Evolutionary conservation across 495 filamentous ascomycete genomes (phyloP).

Genomic region (Clohesyomyces aquaticus): DNA sequence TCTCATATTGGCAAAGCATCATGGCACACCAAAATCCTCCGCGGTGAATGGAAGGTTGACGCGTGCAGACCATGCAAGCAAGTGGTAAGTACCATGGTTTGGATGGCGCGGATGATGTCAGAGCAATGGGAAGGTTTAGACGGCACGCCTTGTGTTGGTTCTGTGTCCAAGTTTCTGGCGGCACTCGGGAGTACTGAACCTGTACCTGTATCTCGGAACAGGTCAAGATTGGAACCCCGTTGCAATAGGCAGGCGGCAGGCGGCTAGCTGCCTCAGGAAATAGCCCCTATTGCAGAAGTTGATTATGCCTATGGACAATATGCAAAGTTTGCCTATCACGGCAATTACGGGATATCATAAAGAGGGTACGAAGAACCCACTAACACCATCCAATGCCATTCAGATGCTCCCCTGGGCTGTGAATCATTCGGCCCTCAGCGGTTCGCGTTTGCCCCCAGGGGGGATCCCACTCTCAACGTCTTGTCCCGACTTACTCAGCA

Average conservation of each 20-base stretch:
- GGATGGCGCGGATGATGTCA: conserved; percentile 13
- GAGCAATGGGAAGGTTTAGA: conserved; percentile 13
- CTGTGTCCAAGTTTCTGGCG: conserved; percentile 4
- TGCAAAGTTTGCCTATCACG: conserved; percentile 14
- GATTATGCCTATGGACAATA: not conserved
- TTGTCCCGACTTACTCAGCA: conserved; percentile 27
- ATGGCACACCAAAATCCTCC: too few species aligned
- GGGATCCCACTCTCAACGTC: conserved; percentile 40
- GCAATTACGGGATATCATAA: conserved; percentile 28
- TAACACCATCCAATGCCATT: conserved; percentile 4
- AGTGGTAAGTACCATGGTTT: not conserved
- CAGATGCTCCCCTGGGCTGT: not conserved
- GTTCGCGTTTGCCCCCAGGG: conserved; percentile 29
- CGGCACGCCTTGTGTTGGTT: not conserved
- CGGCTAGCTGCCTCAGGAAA: too few species aligned
- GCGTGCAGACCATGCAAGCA: not conserved
- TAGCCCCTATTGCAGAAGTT: too few species aligned
- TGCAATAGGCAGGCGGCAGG: too few species aligned
- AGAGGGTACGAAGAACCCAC: not conserved
- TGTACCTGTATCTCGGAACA: too few species aligned
- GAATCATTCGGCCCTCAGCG: not conserved
- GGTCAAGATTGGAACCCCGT: too few species aligned
- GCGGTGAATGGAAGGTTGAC: not conserved
- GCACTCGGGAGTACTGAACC: too few species aligned
- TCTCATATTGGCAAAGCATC: too few species aligned